A percentile compares a stretch with the other conserved stretches of the same genome.
Evolutionary conservation across 352 stramenopile species (phyloP).

Genomic region (Phytopythium litorale): DNA sequence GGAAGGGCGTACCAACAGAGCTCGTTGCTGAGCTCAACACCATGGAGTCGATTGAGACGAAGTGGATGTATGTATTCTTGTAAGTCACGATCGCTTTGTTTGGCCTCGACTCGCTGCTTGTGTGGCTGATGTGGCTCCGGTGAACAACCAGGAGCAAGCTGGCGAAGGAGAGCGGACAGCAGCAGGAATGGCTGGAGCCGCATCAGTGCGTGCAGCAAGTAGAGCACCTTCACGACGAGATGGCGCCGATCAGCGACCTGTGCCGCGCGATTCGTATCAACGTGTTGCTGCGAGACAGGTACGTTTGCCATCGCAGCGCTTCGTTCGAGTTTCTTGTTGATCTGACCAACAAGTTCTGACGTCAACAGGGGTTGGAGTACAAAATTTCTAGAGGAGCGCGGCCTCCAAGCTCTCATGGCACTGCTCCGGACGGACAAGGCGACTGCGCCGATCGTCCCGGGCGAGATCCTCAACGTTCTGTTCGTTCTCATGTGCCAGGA

Average conservation of each 20-base stretch:
- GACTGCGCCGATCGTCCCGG: constrained; percentile 17
- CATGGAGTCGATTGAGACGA: constrained; percentile 44
- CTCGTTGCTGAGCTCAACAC: constrained; percentile 37
- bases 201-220: constrained; percentile 48
- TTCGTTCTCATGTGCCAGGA: constrained; percentile 40
- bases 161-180: constrained; percentile 14
- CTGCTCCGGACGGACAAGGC: constrained; percentile 28
- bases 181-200: constrained; percentile 48
- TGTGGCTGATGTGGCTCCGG: background rate
- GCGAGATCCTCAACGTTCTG: constrained; percentile 45
- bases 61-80: constrained; percentile 75
- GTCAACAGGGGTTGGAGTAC: constrained; percentile 43
- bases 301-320: background rate
- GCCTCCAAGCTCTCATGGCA: constrained; percentile 31
- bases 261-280: constrained; percentile 65
- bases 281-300: constrained; percentile 46
- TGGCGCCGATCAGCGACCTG: constrained; percentile 38
- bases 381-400: constrained; percentile 42
- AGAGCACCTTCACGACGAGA: constrained; percentile 27
- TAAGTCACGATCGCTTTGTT: constrained; percentile 19
- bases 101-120: background rate
- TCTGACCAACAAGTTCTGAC: constrained; percentile 3
- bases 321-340: no score
- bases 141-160: constrained; percentile 35
- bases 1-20: constrained; percentile 17